Base-by-base conservation (phyloP, 176 grass and related monocot genomes). In the Olyra latifolia region DNA sequence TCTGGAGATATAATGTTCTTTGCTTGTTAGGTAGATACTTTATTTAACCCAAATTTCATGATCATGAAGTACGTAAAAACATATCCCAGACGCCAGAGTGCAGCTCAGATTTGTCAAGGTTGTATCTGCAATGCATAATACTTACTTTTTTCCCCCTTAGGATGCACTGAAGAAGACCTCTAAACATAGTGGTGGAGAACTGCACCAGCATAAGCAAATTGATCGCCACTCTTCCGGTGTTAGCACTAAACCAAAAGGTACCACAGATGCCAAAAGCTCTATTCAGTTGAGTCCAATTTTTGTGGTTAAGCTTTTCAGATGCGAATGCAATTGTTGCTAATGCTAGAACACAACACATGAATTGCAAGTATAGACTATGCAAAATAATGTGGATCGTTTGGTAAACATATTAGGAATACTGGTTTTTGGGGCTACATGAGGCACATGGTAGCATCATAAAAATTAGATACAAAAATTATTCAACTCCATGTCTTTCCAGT, bases 231-330 rank as follows among this genome's bases (percentile, higher is more conserved):
- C 57, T 19, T 56, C 69, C 0, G 57, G 7, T 17, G 75, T 20
- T 54, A 58, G 8, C 40, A 61, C 40, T 45, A 66, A 72, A 80
- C 45, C 56, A 67, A 52, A 85, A 85, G 78, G 86, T 89, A 83
- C 52, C 32, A 35, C 32, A 35, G 59, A 60, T 9, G 16, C 59
- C 62, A 52, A 66, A 79, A 16, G 4, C 3, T 10, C 22, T 64
- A 62, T 55, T 19, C 13, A 19, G 13, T 48, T 38, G 19, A 41
- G 44, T 76, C 69, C 15, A 47, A 11, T 25, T 8, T 70, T 35
- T 77, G 10, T 39, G 3, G 28, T 23, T 40, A 69, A 5, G 63
- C 29, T 28, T 77, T 61, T 9, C 23, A 62, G 65, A 44, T 54
- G 7, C 40, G 57, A 27, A 24, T 73, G 32, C 4, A 72, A 15